These are phyloP conservation scores for Fusarium sambucinum DNA, from an alignment of 2,329 filamentous ascomycete species.

Conservation along the genomic window DNA sequence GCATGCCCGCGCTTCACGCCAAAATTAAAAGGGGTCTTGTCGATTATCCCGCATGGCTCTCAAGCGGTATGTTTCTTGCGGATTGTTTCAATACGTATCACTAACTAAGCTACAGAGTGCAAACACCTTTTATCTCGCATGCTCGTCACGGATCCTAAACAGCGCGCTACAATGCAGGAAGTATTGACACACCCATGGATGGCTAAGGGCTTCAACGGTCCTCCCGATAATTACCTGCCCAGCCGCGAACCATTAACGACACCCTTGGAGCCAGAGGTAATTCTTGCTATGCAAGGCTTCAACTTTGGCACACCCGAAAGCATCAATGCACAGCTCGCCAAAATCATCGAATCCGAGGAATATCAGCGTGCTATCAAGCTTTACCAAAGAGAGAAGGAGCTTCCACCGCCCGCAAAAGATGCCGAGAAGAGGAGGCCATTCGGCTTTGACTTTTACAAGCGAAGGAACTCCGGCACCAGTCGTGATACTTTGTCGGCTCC, in stretches of 20 bases:
- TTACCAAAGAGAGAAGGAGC: slow-evolving; percentile 74
- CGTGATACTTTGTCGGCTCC: slow-evolving; percentile 85
- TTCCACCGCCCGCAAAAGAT: slow-evolving; percentile 68
- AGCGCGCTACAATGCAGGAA: slow-evolving; percentile 87
- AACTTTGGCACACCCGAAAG: slow-evolving; percentile 91
- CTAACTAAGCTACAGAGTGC: slow-evolving; percentile 76
- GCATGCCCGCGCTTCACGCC: slow-evolving; percentile 96
- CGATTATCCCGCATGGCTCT: slow-evolving; percentile 95
- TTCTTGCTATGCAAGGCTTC: slow-evolving; percentile 96
- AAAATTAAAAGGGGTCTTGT: slow-evolving; percentile 99
- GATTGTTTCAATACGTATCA: slow-evolving; percentile 3
- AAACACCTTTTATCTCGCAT: slow-evolving; percentile 92
- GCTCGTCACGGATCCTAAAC: slow-evolving; percentile 92
- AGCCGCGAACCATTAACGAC: slow-evolving; percentile 84
- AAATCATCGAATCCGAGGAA: slow-evolving; percentile 91
- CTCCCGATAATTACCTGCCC: slow-evolving; percentile 91
- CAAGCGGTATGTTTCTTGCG: slow-evolving; percentile 73
- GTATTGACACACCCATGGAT: slow-evolving; percentile 98
- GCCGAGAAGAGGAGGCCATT: slow-evolving; percentile 89
- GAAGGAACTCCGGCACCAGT: slow-evolving; percentile 88
- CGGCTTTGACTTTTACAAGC: slow-evolving; percentile 95
- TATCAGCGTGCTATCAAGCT: slow-evolving; percentile 87
- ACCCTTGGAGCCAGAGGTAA: slow-evolving; percentile 83
- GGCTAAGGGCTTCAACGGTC: slow-evolving; percentile 86
- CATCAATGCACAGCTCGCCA: slow-evolving; percentile 84